These are phyloP conservation scores for Chaetomiaceae sp. DNA, from an alignment of 2,329 filamentous ascomycete genomes.

Conservation along the genomic window DNA sequence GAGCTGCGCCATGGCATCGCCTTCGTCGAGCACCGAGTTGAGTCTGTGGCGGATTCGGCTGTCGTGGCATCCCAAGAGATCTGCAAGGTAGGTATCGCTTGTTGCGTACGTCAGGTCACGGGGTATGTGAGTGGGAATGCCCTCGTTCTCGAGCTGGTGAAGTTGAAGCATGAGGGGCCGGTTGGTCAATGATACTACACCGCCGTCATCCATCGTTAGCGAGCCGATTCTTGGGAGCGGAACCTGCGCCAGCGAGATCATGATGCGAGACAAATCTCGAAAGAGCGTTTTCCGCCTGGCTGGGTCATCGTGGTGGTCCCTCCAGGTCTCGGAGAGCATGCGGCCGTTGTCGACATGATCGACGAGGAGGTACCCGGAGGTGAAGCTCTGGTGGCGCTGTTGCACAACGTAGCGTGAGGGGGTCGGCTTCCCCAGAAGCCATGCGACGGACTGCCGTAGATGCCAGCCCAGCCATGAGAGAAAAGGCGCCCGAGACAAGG, in stretches of 20 bases:
- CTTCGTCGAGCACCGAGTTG: slow-evolving; percentile 6
- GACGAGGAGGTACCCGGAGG: background rate
- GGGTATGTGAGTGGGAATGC: too few species aligned
- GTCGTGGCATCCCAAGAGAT: too few species aligned
- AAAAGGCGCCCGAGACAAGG: background rate
- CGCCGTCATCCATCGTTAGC: background rate
- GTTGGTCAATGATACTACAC: slow-evolving; percentile 1
- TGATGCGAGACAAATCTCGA: slow-evolving; percentile 7
- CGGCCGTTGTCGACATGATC: background rate
- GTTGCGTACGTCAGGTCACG: too few species aligned
- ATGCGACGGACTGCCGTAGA: background rate
- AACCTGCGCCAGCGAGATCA: slow-evolving; percentile 4
- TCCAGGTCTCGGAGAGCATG: slow-evolving; percentile 10
- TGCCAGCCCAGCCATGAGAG: background rate
- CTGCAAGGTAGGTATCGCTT: too few species aligned
- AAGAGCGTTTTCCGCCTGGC: background rate
- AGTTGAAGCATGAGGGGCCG: slow-evolving; percentile 1
- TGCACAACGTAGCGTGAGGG: too few species aligned
- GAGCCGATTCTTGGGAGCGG: slow-evolving; percentile 3
- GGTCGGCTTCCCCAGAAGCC: too few species aligned
- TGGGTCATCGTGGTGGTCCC: background rate
- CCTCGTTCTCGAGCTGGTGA: too few species aligned
- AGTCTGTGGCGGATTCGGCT: slow-evolving; percentile 9
- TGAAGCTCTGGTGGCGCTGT: background rate
- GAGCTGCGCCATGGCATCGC: slow-evolving; percentile 1